Conservation (phyloP, 345 rosid species). For the Ceriops tagal region DNA sequence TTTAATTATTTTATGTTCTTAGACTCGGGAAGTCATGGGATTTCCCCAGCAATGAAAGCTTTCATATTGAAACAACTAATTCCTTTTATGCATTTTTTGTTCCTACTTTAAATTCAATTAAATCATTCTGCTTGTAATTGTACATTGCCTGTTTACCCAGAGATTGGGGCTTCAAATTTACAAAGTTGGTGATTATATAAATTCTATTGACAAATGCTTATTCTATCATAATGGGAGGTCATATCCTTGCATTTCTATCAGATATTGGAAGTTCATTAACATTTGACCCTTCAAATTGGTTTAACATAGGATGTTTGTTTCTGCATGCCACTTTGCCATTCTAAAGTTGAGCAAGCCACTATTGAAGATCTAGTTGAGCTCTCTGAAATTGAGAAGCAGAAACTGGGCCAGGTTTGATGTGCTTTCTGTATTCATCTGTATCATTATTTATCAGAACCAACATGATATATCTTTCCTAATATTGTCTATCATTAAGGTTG, state of each 20-base stretch:
- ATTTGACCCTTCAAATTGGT: constrained; percentile 2
- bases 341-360: constrained; percentile 72
- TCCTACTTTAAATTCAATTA: no score
- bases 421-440: constrained; percentile 13
- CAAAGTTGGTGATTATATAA: no score
- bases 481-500: constrained; percentile 1
- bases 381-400: constrained; percentile 87
- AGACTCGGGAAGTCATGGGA: no score
- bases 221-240: no score
- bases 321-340: constrained; percentile 91
- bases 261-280: neutral
- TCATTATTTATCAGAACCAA: constrained; percentile 2
- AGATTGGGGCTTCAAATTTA: no score
- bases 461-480: neutral
- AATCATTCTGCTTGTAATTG: no score
- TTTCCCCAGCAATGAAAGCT: no score
- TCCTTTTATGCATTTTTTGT: no score
- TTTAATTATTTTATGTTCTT: no score
- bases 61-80: no score
- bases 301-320: constrained; percentile 64
- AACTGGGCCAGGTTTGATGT: constrained; percentile 81
- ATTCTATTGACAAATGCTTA: no score
- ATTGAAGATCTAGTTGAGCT: constrained; percentile 88
- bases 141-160: no score
- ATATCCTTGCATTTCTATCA: neutral